Evolutionary conservation across 2,329 filamentous ascomycete genomes (phyloP), one percentile per base, ranked within the genome.

Genomic region (Ilyonectria mors-panacis): DNA sequence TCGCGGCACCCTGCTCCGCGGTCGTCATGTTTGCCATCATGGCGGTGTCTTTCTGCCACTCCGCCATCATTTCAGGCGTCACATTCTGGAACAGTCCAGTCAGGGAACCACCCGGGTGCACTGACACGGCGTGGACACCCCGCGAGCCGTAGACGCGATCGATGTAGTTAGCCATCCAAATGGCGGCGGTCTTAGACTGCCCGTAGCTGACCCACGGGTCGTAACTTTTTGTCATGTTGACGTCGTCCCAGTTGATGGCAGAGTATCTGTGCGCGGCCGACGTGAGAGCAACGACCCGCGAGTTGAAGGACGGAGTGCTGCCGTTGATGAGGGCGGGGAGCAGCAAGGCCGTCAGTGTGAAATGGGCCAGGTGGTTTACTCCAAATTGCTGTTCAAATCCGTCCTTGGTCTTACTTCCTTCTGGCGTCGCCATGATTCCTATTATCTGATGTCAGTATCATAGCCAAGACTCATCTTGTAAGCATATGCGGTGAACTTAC

Each of bases 361-460:
- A 73, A 37, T 88, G 85, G 1, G 77, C 81, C 0, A 89, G 75
- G 68, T 89, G 83, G 69, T 87, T 87, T 3, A 81, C 84, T 23
- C 81, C 85, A 68, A 88, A 85, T 64, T 88, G 86, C 0, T 73
- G 75, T 62, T 89, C 86, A 66, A 83, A 83, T 7, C 85, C 85
- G 67, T 86, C 84, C 13, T 65, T 66, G 0, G 83, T 86, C 28
- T 56, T 75, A 69, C 19, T 45, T 9, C 62, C 73, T 33, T 68
- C 80, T 63, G 12, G 81, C n/a, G 78, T 39, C 54, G 8, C 79
- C 77, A 86, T 84, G 42, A 87, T 79, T 26, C 70, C 72, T 70
- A 17, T 1, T 6, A 48, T 2, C 12, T 21, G 3, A 54, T 65
- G 21, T 57, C 55, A 39, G 60, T 33, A 6, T 45, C 2, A 4